Evolutionary conservation across 345 rosid species (phyloP).

Genomic region (Kandelia obovata): DNA sequence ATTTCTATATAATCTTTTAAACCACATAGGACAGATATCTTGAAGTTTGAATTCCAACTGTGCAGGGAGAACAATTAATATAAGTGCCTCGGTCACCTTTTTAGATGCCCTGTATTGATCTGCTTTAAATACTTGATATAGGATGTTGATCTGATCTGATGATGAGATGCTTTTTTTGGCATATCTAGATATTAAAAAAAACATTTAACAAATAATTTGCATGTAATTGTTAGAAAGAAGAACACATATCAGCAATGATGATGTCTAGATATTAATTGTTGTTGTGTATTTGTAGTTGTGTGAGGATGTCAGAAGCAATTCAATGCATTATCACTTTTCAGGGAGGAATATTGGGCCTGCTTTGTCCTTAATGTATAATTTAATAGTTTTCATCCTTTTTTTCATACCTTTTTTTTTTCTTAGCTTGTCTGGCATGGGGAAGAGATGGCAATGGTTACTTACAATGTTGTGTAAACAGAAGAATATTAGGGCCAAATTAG

Average conservation of each 20-base stretch:
- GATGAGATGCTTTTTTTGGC: background rate
- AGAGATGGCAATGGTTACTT: too few species aligned
- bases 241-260: background rate
- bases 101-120: background rate
- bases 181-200: background rate
- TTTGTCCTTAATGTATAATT: background rate
- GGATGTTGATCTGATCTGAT: background rate
- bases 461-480: background rate
- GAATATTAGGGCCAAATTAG: background rate
- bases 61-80: background rate
- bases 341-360: background rate
- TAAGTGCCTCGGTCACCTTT: background rate
- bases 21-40: background rate
- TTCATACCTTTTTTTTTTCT: too few species aligned
- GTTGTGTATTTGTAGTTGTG: background rate
- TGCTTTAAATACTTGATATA: background rate
- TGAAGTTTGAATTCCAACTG: background rate
- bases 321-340: too few species aligned
- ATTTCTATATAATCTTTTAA: constrained; percentile 1
- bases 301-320: background rate
- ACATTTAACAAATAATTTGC: too few species aligned
- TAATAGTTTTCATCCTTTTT: background rate
- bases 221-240: too few species aligned
- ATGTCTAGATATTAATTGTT: background rate
- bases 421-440: too few species aligned